Evolutionary conservation across 2,329 filamentous ascomycete genomes (phyloP), one percentile per base, ranked within the genome.

Genomic region (Ambrosiella xylebori): DNA sequence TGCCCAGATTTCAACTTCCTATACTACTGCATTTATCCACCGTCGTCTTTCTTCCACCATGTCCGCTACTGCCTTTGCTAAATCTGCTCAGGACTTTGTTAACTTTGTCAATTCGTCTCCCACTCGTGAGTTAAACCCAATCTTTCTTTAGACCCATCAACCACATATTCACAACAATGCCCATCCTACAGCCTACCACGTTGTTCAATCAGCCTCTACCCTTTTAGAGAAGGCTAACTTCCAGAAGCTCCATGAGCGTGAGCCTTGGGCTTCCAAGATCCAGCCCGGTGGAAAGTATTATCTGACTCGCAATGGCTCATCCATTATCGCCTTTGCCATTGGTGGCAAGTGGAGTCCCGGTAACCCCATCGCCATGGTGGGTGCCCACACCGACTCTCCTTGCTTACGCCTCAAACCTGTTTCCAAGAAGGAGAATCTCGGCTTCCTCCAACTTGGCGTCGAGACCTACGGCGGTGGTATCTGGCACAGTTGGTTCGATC

Each of bases 401-500:
- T 90, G 86, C 64, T 79, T 98, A 54, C 84, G 91, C 61, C 76
- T 98, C 69, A 98, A 98, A 76, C 93, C 93, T 11, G 84, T 95
- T 47, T 95, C 88, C 67, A 95, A 91, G 73, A 93, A 91, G 73
- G 79, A 80, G 66, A 82, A 80, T 58, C 85, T 86, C 63, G 91
- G 91, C 11, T 98, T 93, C 70, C 72, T 96, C 62, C 93, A 98
- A 71, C 84, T 98, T 59, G 93, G 90, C 57, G 91, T 96, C 56
- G 93, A 98, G 75, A 91, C 88, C 1, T 98, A 98, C 67, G 93
- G 93, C 57, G 93, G 93, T 61, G 93, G 93, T 58, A 84, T 97
- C 66, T 97, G 91, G 91, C 90, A 96, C 71, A 95, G 88, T 52
- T 98, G 86, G 93, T 98, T 98, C 67, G 93, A 98, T 70, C 84